Conservation (phyloP, 768 basidiomycete species). For the Mycena venus region DNA sequence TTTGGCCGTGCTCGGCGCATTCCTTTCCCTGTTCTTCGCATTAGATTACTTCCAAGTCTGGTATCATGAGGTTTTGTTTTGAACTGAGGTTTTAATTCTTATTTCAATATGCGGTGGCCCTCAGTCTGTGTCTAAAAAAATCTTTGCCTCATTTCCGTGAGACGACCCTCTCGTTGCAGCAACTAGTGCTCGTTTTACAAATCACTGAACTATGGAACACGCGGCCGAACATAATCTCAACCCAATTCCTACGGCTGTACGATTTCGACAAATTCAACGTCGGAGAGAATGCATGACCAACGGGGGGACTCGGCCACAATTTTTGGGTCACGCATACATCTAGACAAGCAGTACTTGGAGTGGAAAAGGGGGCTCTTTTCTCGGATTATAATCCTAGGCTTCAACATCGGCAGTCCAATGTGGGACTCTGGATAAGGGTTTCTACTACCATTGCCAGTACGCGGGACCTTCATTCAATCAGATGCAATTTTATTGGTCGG, state of each 20-base stretch:
- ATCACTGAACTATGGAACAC: neutral
- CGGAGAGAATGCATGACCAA: no score
- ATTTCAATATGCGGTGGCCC: neutral
- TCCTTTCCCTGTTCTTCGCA: neutral
- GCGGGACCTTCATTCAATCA: no score
- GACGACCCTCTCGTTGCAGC: no score
- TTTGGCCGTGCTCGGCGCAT: neutral
- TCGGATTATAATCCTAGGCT: no score
- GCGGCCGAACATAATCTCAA: neutral
- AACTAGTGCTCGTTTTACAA: neutral
- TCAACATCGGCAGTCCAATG: no score
- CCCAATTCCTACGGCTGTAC: neutral
- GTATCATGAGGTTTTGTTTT: neutral
- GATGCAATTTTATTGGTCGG: no score
- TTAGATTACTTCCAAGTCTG: neutral
- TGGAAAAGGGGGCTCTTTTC: no score
- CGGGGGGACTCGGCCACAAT: no score
- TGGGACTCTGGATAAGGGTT: no score
- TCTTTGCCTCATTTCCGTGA: neutral
- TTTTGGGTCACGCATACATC: neutral
- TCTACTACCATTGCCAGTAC: no score
- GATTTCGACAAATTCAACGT: neutral
- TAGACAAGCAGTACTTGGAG: neutral
- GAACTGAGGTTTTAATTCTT: neutral
- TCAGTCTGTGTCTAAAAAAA: neutral